Base-by-base conservation (phyloP, 192 early-diverging fungal species). In the Chytriomyces confervae region DNA sequence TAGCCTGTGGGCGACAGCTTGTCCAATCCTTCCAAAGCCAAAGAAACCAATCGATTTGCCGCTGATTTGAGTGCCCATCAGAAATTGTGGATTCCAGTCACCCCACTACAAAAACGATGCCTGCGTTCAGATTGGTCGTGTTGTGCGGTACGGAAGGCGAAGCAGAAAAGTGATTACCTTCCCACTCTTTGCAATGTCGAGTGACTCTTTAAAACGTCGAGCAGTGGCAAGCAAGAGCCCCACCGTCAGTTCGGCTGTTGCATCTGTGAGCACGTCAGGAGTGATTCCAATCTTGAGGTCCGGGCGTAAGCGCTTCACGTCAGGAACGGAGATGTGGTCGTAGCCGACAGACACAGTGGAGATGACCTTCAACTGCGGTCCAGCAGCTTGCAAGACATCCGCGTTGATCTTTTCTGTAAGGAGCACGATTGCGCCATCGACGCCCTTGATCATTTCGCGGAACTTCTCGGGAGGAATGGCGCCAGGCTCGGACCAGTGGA, bases 241-340 rank as follows among this genome's bases (percentile, higher is more conserved):
- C 5, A 92, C 86, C 0, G 93, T 91, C 6, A 93, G 85, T 50
- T 96, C 95, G 6, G 95, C 95, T 11, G 92, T 93, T 0, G 95
- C 94, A 70, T 95, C 94, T 0, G 95, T 97, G 50, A 96, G 84
- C 1, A 96, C 95, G 66, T 92, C 92, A 6, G 95, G 94, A 1
- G 95, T 97, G 77, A 93, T 89, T 5, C 95, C 95, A 6, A 97
- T 72, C 18, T 62, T 53, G n/a, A 95, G 84, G 48, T 83, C 83
- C 0, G 87, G 82, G 8, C 91, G 67, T 11, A 29, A 36, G 9
- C 8, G 27, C 11, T 43, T 61, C 62, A 72, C 13, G 36, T 29
- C 36, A 7, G 50, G 23, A 24, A 62, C 9, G 77, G 27, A 9
- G 18, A 78, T 77, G 62, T 65, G 69, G 29, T 70, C 69, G 57